These are phyloP conservation scores for Leptodontidium sp. DNA, from an alignment of 2,329 filamentous ascomycete species.

Conservation along the genomic window DNA sequence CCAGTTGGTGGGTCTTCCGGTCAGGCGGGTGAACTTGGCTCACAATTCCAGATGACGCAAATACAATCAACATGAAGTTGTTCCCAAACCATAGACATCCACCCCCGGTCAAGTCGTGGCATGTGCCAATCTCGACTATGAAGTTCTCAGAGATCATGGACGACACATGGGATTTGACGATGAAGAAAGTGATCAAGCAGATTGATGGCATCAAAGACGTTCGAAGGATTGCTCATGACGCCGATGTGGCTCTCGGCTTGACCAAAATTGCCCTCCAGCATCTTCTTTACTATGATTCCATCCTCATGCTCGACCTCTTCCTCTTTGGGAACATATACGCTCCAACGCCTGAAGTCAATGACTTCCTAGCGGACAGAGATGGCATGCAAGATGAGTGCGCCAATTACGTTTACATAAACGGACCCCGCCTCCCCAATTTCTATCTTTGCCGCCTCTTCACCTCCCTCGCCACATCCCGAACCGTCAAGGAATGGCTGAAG, in stretches of 20 bases:
- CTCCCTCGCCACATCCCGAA: slow-evolving; percentile 81
- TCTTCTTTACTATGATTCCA: slow-evolving; percentile 90
- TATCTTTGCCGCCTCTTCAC: slow-evolving; percentile 85
- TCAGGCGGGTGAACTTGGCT: neutral
- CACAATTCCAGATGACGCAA: slow-evolving; percentile 76
- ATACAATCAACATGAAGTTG: slow-evolving; percentile 95
- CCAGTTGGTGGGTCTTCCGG: slow-evolving; percentile 74
- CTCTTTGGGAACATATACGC: slow-evolving; percentile 94
- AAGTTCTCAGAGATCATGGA: slow-evolving; percentile 70
- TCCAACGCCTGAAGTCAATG: slow-evolving; percentile 76
- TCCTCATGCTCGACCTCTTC: slow-evolving; percentile 92
- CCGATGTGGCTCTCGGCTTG: slow-evolving; percentile 86
- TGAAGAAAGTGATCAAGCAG: slow-evolving; percentile 80
- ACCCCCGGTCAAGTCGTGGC: slow-evolving; percentile 82
- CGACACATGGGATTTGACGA: slow-evolving; percentile 77
- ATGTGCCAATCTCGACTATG: slow-evolving; percentile 83
- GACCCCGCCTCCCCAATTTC: slow-evolving; percentile 59
- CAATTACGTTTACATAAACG: slow-evolving; percentile 69
- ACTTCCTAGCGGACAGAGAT: slow-evolving; percentile 78
- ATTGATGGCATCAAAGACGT: slow-evolving; percentile 94
- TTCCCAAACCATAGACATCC: slow-evolving; percentile 85
- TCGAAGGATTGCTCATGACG: slow-evolving; percentile 82
- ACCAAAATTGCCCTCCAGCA: slow-evolving; percentile 88
- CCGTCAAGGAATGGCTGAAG: slow-evolving; percentile 87
- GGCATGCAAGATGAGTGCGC: slow-evolving; percentile 87